Evolutionary conservation across 345 rosid species (phyloP).

Genomic region (Orychophragmus violaceus): DNA sequence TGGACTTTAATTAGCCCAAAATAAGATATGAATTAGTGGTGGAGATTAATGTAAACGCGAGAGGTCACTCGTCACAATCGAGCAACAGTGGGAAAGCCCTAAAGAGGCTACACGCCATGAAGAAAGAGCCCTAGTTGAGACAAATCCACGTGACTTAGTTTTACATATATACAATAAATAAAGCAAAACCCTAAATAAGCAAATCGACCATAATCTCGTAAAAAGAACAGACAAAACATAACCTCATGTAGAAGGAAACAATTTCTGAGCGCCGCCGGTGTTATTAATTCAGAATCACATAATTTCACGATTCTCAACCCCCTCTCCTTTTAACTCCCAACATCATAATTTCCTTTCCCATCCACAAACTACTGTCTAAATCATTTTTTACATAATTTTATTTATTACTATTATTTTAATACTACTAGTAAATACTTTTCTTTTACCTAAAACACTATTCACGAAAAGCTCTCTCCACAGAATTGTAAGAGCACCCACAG

Average conservation of each 20-base stretch:
- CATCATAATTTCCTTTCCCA: constrained; percentile 13
- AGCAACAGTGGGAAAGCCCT: constrained; percentile 14
- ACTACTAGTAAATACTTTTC: background rate
- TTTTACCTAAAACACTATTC: background rate
- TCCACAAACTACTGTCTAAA: constrained; percentile 5
- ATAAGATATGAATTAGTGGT: background rate
- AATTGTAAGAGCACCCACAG: too few species aligned
- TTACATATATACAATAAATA: background rate
- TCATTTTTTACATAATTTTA: background rate
- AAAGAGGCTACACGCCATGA: constrained; percentile 27
- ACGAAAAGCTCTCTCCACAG: background rate
- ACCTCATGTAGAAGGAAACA: constrained; percentile 37
- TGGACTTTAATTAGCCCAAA: background rate
- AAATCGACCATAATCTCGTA: constrained; percentile 35
- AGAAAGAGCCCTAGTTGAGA: constrained; percentile 31
- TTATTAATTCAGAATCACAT: constrained; percentile 20
- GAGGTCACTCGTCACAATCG: constrained; percentile 26
- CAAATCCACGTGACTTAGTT: constrained; percentile 32
- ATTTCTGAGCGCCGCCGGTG: constrained; percentile 35
- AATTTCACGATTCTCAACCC: constrained; percentile 28
- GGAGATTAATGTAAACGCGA: constrained; percentile 4
- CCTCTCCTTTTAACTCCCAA: constrained; percentile 6
- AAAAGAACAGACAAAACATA: constrained; percentile 34
- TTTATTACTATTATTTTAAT: background rate
- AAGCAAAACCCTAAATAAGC: constrained; percentile 25